Evolutionary conservation across 306 rosid genomes (phyloP).

Genomic region (Coriaria nepalensis): DNA sequence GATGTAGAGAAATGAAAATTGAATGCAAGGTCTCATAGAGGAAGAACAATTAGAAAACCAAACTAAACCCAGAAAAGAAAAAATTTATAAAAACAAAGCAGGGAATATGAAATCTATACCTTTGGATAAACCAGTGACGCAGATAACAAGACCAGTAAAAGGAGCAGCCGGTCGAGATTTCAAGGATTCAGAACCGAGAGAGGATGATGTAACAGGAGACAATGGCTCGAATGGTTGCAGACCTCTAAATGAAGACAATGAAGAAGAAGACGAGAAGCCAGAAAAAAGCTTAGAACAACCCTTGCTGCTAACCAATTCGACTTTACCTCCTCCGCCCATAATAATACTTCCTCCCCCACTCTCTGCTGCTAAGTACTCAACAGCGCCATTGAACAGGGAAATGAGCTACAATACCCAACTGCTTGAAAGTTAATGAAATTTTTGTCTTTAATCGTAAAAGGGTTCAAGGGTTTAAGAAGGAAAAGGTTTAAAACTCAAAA

Average conservation of each 20-base stretch:
- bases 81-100: neutral
- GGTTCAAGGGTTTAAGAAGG: too few relatives aligned
- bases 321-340: constrained; percentile 59
- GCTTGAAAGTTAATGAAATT: too few relatives aligned
- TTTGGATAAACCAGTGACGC: constrained; percentile 92
- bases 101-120: constrained; percentile 25
- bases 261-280: constrained; percentile 50
- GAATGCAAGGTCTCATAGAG: neutral
- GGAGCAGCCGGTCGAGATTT: constrained; percentile 43
- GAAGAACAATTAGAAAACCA: neutral
- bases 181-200: constrained; percentile 27
- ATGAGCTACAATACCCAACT: too few relatives aligned
- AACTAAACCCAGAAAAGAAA: constrained; percentile 11
- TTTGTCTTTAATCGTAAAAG: too few relatives aligned
- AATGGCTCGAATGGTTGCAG: constrained; percentile 39
- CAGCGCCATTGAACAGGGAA: neutral
- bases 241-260: constrained; percentile 39
- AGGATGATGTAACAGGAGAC: constrained; percentile 49
- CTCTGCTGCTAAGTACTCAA: neutral
- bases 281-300: constrained; percentile 69
- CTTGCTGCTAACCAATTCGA: constrained; percentile 59
- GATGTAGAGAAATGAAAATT: neutral
- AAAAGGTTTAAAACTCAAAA: too few relatives aligned
- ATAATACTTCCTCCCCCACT: neutral
- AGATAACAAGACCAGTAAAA: constrained; percentile 69